Evolutionary conservation across 345 rosid genomes (phyloP), one percentile per base, ranked within the genome.

Genomic region (Citrus maxima): DNA sequence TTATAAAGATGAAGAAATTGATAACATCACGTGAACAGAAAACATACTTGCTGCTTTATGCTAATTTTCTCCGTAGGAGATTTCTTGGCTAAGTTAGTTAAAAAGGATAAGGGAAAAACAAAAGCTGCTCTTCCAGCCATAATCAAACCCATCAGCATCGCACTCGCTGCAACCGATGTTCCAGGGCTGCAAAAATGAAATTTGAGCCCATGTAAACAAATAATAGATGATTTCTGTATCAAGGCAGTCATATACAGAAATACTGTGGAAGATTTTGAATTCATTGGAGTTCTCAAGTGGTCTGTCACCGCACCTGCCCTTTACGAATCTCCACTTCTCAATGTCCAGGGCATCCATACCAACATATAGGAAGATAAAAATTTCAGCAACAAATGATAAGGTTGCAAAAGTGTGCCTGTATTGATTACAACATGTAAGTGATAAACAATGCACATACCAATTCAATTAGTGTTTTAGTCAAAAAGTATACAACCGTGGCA

Each of bases 291-390:
- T 51, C 10, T 21, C 7, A 54, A 56, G 42, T 37, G 37, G n/a
- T 30, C 66, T n/a, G 66, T 27, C 19, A 32, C 37, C 55, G 28
- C 79, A 88, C 97, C 93, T 91, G 73, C 91, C 87, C 71, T 93
- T 97, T 37, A 90, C 98, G 49, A 87, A 91, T 85, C 88, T 87
- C 99, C 99, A 97, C 81, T 97, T 94, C 83, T 97, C 99, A 61
- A 93, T 96, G 89, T 96, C 99, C 90, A 96, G 83, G 40, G 99
- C 99, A 90, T 94, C 99, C 98, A 96, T 96, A 14, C 99, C 99
- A 5, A 96, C 99, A 82, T 96, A 96, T 69, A 96, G 88, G 87
- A 96, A 96, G 70, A 96, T 93, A 81, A 94, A 96, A 71, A 84
- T 91, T 87, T 96, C 99, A 56, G 97, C 97, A 62, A 97, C 93